Percentiles rank a stretch among this genome's conserved stretches.
Conservation (phyloP, 257 asterid genomes). For the Solanum corneliomulleri region DNA sequence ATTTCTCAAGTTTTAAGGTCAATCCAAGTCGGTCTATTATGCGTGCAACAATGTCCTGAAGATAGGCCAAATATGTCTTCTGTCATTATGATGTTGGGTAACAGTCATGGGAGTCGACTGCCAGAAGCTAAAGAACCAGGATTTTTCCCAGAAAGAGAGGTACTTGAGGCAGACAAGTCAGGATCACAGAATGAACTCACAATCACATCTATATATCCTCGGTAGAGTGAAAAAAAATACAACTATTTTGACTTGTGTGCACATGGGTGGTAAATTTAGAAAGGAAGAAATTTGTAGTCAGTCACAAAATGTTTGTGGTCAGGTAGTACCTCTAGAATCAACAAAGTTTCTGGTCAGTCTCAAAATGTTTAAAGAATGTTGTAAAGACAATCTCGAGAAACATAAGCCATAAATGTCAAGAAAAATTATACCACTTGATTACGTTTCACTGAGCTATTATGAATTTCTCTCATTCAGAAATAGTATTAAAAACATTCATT, state of each 20-base stretch:
- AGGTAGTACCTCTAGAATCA: not conserved
- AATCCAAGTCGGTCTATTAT: not conserved
- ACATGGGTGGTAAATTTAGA: not conserved
- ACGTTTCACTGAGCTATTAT: not conserved
- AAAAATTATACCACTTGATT: not conserved
- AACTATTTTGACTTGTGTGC: not conserved
- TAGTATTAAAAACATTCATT: not conserved
- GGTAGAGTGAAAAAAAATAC: not conserved
- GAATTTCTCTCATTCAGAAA: not conserved
- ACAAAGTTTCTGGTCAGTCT: not conserved
- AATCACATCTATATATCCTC: not conserved
- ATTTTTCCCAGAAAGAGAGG: not conserved
- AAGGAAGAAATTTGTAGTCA: not conserved
- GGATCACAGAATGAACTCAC: not conserved
- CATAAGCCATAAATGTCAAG: not conserved
- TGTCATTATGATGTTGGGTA: not conserved
- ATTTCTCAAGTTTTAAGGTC: not conserved
- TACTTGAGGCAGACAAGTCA: not conserved
- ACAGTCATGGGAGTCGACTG: not conserved
- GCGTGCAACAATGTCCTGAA: not conserved
- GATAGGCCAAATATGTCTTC: not conserved
- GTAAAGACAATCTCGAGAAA: not conserved
- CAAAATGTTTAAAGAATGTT: not conserved
- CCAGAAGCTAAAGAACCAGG: slow-evolving; percentile 1
- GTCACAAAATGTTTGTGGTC: not conserved